These are phyloP conservation scores for Somion occarium DNA, from an alignment of 1,284 basidiomycete genomes.

Conservation along the genomic window DNA sequence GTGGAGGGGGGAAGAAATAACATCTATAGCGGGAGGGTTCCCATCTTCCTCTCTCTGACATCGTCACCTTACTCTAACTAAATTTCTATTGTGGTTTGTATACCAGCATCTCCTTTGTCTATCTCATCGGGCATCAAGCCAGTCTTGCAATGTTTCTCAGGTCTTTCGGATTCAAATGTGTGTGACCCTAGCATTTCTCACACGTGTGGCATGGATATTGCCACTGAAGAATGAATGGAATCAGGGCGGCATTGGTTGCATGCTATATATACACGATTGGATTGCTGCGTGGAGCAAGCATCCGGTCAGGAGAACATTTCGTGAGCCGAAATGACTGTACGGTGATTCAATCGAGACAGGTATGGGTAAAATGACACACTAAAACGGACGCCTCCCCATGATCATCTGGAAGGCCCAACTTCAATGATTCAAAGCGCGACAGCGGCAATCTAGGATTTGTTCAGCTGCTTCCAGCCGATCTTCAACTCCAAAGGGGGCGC, in stretches of 20 bases:
- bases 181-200: neutral
- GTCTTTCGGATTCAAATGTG: neutral
- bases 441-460: too few relatives aligned
- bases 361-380: neutral
- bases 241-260: neutral
- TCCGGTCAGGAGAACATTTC: neutral
- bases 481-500: too few relatives aligned
- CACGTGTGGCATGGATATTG: neutral
- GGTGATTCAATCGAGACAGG: neutral
- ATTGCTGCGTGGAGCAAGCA: neutral
- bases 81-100: neutral
- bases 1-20: constrained; percentile 39
- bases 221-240: neutral
- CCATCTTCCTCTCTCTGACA: constrained; percentile 4
- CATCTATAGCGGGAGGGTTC: constrained; percentile 23
- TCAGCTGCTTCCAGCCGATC: too few relatives aligned
- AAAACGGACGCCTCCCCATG: neutral
- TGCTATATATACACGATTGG: neutral
- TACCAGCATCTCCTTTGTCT: neutral
- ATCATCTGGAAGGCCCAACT: neutral
- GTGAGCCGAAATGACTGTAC: neutral
- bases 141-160: neutral
- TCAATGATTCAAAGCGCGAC: too few relatives aligned
- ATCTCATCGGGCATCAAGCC: neutral
- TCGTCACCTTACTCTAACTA: too few relatives aligned